Base-by-base conservation (phyloP, 495 filamentous ascomycete genomes). In the Chaetomidium leptoderma region DNA sequence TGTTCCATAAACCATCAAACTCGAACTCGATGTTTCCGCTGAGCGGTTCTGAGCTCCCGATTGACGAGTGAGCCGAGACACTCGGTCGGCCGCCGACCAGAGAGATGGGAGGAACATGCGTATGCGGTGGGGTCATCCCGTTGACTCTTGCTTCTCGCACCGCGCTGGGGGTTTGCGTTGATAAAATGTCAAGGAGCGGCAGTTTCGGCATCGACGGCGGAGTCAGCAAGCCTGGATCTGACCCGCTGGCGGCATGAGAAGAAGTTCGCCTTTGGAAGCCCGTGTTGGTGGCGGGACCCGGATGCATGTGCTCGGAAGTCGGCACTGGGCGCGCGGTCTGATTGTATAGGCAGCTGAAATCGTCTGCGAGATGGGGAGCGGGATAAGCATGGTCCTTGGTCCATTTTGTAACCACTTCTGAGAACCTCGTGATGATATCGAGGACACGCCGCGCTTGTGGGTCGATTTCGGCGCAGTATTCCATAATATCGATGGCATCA, bases 351-450 rank as follows among this genome's bases (percentile, higher is more conserved):
- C 59, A 62, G 52, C 43, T 55, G 63, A 69, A 72, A 69, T 68
- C 72, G 53, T 67, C 14, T 63, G 74, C 72, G 65, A 78, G 72
- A 57, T 70, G 59, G 67, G 67, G 65, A 62, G 43, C 69, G 61
- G 49, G 65, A 72, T 47, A 74, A 62, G 57, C 66, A 66, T 55
- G 69, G 66, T 66, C 75, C 68, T 57, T 59, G 69, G 77, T 65
- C 78, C 70, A 37, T 11, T 64, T 69, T 53, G 32, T 45, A 5
- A 86, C 79, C 11, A 83, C 84, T 24, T 72, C 70, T 10, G 80
- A 74, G 59, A 89, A 88, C 43, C 78, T 79, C 36, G 77, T 78
- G 40, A 89, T 72, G 49, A 89, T 86, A 33, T 84, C 83, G n/a
- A 75, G 74, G 37, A 86, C 80, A 33, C 84, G 80, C 24, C 74